Evolutionary conservation across 768 basidiomycete species (phyloP).

Genomic region (Sutorius australiensis): DNA sequence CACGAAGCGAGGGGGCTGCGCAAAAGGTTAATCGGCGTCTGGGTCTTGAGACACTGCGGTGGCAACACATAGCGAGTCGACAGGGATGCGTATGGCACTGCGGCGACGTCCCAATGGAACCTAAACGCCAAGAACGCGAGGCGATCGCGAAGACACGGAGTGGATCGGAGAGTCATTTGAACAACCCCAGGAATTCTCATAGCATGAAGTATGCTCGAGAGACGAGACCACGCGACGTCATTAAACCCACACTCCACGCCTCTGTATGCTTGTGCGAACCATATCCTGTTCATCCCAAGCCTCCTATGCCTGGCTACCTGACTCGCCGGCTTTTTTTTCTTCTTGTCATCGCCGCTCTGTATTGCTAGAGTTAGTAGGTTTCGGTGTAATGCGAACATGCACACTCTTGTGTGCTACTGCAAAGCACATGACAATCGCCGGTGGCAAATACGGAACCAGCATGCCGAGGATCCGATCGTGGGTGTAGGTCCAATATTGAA

Average conservation of each 20-base stretch:
- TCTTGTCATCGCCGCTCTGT: background rate
- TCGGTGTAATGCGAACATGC: background rate
- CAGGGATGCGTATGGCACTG: background rate
- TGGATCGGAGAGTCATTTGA: background rate
- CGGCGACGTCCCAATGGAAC: background rate
- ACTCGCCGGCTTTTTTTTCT: too few species aligned
- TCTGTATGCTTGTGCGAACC: background rate
- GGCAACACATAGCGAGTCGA: background rate
- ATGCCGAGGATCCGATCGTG: background rate
- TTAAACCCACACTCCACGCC: background rate
- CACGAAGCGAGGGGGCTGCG: background rate
- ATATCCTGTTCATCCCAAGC: background rate
- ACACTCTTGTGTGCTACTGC: background rate
- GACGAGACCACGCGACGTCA: background rate
- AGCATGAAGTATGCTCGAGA: background rate
- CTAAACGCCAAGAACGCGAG: background rate
- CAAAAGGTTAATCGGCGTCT: background rate
- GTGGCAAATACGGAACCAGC: background rate
- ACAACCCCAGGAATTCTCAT: background rate
- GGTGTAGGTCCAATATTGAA: background rate
- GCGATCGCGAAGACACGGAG: background rate
- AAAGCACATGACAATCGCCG: background rate
- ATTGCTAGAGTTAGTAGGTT: background rate
- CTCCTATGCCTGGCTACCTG: too few species aligned
- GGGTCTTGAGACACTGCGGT: background rate